Evolutionary conservation across 345 rosid genomes (phyloP).

Genomic region (Cardiospermum halicacabum): DNA sequence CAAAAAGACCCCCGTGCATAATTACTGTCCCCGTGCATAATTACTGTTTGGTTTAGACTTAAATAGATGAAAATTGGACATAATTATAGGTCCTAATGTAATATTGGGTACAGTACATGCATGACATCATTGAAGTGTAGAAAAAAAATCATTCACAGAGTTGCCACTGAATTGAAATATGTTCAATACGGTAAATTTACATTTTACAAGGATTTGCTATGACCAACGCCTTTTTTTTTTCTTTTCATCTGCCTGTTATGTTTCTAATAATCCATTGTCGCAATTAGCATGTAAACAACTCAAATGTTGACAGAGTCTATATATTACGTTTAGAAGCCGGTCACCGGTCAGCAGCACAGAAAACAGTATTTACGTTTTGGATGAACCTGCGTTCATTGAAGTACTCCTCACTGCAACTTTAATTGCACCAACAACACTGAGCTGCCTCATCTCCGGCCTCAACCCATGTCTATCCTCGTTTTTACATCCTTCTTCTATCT

Average conservation of each 20-base stretch:
- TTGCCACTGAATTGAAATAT: background rate
- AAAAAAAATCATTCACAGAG: background rate
- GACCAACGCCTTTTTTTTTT: constrained; percentile 1
- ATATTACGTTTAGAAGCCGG: too few relatives aligned
- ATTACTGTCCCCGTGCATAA: too few relatives aligned
- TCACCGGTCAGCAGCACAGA: constrained; percentile 13
- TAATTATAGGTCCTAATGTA: too few relatives aligned
- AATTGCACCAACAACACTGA: constrained; percentile 73
- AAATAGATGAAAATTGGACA: too few relatives aligned
- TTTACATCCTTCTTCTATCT: constrained; percentile 51
- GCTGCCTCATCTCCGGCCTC: constrained; percentile 73
- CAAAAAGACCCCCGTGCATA: too few relatives aligned
- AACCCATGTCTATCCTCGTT: constrained; percentile 37
- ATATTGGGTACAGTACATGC: too few relatives aligned
- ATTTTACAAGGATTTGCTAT: background rate
- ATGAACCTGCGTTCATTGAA: constrained; percentile 45
- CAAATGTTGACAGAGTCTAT: background rate
- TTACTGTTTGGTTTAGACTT: too few relatives aligned
- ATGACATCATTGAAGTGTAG: too few relatives aligned
- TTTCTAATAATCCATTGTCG: too few relatives aligned
- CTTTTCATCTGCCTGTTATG: constrained; percentile 8
- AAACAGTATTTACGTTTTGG: constrained; percentile 28
- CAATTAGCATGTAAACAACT: background rate
- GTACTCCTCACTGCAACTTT: constrained; percentile 80
- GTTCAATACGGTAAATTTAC: background rate